phyloP scores from a whole-genome alignment of 768 basidiomycete species.

The Pleurotus djamor region DNA sequence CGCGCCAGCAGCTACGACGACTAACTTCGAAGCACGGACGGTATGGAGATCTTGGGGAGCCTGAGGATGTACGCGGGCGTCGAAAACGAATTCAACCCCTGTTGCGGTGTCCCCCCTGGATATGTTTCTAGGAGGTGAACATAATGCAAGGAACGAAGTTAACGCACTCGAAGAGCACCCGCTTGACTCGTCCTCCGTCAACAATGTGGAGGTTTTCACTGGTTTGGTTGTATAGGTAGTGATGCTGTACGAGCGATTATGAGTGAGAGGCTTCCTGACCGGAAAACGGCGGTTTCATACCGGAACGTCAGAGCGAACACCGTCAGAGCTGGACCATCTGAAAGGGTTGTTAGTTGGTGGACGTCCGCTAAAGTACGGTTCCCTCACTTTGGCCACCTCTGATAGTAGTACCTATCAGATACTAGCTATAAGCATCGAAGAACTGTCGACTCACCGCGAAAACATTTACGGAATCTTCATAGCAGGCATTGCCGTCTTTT shows the following conservation, averaged over 20 bases:
- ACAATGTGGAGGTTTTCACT: conserved; percentile 19
- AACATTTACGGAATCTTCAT: conserved; percentile 2
- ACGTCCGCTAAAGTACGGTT: background rate
- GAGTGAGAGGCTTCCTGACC: conserved; percentile 1
- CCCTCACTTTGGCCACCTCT: conserved; percentile 5
- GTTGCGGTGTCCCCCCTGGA: conserved; percentile 15
- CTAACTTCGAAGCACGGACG: conserved; percentile 26
- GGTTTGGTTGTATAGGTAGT: conserved; percentile 19
- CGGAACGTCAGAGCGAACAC: conserved; percentile 3
- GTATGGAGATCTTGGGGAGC: conserved; percentile 4
- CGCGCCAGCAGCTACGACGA: conserved; percentile 36
- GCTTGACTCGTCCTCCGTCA: conserved; percentile 17
- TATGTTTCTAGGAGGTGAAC: conserved; percentile 1
- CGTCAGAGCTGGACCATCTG: background rate
- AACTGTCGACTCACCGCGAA: background rate
- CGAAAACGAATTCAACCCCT: conserved; percentile 14
- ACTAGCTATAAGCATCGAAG: no score
- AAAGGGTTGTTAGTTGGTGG: background rate
- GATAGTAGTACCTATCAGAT: background rate
- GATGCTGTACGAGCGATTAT: conserved; percentile 15
- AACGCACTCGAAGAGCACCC: conserved; percentile 20
- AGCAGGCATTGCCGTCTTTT: conserved; percentile 9
- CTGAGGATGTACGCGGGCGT: conserved; percentile 11
- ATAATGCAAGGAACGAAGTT: background rate
- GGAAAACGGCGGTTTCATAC: background rate